Evolutionary conservation across 345 rosid genomes (phyloP).

Genomic region (Noccaea caerulescens): DNA sequence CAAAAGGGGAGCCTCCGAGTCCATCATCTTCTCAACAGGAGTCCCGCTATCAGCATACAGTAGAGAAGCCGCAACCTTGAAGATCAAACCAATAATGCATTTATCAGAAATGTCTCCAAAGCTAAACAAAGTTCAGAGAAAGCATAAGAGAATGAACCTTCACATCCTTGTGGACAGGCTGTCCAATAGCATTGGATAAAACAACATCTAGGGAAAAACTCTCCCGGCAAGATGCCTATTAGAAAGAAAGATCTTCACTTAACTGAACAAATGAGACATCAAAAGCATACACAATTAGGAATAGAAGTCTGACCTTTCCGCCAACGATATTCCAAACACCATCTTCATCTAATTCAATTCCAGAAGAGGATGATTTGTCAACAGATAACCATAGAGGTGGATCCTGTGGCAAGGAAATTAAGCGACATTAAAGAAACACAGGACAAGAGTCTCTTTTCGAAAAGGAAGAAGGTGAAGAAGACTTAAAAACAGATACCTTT

Average conservation of each 20-base stretch:
- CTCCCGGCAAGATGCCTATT: conserved; percentile 77
- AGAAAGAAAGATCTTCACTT: conserved; percentile 9
- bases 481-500: conserved; percentile 45
- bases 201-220: conserved; percentile 73
- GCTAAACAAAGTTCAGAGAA: conserved; percentile 13
- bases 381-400: conserved; percentile 67
- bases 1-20: conserved; percentile 78
- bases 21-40: conserved; percentile 68
- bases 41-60: conserved; percentile 68
- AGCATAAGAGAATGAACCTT: conserved; percentile 56
- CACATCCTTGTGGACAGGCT: conserved; percentile 60
- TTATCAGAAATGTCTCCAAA: conserved; percentile 1
- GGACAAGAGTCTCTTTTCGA: conserved; percentile 6
- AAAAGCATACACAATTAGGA: conserved; percentile 13
- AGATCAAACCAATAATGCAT: conserved; percentile 18
- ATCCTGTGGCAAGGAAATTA: conserved; percentile 54
- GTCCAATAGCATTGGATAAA: conserved; percentile 66
- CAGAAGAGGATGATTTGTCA: conserved; percentile 61
- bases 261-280: background rate
- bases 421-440: conserved; percentile 14
- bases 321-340: conserved; percentile 82
- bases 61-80: conserved; percentile 72
- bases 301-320: conserved; percentile 65
- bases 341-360: conserved; percentile 65
- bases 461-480: conserved; percentile 14